Base-by-base conservation (phyloP, 1,139 yeast species). In the Lodderomyces orthopsilosis region DNA sequence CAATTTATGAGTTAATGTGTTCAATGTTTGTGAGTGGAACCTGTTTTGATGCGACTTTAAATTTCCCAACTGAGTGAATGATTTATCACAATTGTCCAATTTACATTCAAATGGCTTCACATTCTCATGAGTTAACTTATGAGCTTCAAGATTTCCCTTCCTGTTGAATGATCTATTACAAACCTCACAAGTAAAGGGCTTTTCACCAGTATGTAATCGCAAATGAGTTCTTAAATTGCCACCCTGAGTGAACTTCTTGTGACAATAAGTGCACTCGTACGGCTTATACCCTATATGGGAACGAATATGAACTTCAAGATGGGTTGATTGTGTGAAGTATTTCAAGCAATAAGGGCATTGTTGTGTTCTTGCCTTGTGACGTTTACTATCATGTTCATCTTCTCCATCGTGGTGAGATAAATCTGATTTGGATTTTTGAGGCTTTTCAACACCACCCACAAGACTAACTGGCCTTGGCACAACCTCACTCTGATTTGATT, bases 31-130 rank as follows among this genome's bases (percentile, higher is more conserved):
- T 49, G 81, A 66, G 63, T 91, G 98, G 59, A 90, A 89, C 55
- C 91, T 74, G 64, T 90, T 91, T 59, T 91, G 98, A 63, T 91
- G 98, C 0, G 95, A 86, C 63, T 91, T 91, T 68, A 91, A 75
- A 60, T 91, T 91, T 2, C 97, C 97, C 53, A 90, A 71, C 65
- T 91, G 98, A 0, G 96, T 87, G 57, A 91, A 91, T 2, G 86
- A 77, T 65, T 90, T 90, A 54, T 79, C 83, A 66, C 98, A 91
- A 43, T 76, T 73, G 61, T 89, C 96, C 47, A 91, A 71, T 52
- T 78, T 81, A 64, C 98, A 91, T 48, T 79, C 78, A 61, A 70
- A 88, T 7, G 96, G 96, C 55, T 86, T 83, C 49, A 80, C 70
- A 54, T 86, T 82, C 46, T 82, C 83, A 65, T 88, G 97, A 1